Conservation (phyloP, 495 filamentous ascomycete species). For the Lasiosphaeris hirsuta region DNA sequence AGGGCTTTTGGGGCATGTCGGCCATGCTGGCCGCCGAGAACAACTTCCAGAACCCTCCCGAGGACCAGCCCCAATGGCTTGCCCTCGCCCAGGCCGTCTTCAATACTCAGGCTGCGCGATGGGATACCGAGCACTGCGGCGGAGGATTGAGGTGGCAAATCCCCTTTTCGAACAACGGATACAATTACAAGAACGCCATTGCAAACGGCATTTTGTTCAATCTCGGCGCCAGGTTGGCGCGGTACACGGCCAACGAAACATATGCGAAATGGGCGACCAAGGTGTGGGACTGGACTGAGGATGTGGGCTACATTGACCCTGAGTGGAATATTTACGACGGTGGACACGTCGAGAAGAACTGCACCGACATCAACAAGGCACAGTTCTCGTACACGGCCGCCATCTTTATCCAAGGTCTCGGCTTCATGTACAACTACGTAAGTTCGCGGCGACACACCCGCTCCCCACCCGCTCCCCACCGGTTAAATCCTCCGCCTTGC, state of each 20-base stretch:
- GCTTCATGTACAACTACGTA: slow-evolving; percentile 66
- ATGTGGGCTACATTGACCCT: slow-evolving; percentile 54
- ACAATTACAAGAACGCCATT: slow-evolving; percentile 72
- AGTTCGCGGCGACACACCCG: slow-evolving; percentile 21
- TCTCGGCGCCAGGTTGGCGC: slow-evolving; percentile 62
- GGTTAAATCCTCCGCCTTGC: not conserved
- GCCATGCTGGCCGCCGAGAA: slow-evolving; percentile 65
- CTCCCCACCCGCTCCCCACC: slow-evolving; percentile 32
- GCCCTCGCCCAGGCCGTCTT: slow-evolving; percentile 69
- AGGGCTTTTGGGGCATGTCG: slow-evolving; percentile 66
- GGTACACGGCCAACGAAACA: slow-evolving; percentile 64
- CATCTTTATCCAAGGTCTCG: slow-evolving; percentile 60
- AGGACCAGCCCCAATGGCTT: slow-evolving; percentile 57
- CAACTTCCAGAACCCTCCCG: slow-evolving; percentile 55
- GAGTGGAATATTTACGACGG: slow-evolving; percentile 66
- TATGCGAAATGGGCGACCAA: slow-evolving; percentile 66
- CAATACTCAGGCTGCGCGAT: slow-evolving; percentile 58
- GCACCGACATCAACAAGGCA: slow-evolving; percentile 48
- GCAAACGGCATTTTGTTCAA: slow-evolving; percentile 74
- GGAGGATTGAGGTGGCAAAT: slow-evolving; percentile 79
- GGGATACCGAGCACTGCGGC: slow-evolving; percentile 56
- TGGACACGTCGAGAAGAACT: slow-evolving; percentile 51
- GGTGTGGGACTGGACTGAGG: slow-evolving; percentile 59
- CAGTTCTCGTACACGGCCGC: slow-evolving; percentile 69
- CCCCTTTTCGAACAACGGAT: slow-evolving; percentile 64